Conservation (phyloP, 352 stramenopile genomes). For the Globisporangium barbulae region DNA sequence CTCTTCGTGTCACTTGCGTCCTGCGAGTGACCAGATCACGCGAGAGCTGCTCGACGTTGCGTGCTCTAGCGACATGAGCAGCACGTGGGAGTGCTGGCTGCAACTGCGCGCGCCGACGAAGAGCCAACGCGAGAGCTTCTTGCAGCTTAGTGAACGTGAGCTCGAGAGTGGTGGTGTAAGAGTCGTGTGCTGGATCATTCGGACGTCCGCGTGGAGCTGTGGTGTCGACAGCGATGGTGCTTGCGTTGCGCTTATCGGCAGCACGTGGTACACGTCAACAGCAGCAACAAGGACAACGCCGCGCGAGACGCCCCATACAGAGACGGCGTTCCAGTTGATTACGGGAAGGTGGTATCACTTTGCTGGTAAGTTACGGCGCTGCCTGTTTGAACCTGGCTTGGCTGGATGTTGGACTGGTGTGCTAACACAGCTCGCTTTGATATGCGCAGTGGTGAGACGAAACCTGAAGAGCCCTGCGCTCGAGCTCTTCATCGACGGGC, state of each 20-base stretch:
- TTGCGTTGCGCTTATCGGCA: slow-evolving; percentile 8
- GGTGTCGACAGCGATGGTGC: slow-evolving; percentile 16
- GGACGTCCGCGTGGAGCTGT: slow-evolving; percentile 25
- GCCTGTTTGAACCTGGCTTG: background rate
- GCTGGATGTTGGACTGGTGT: background rate
- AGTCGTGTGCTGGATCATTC: slow-evolving; percentile 26
- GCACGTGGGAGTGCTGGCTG: slow-evolving; percentile 36
- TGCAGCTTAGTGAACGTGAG: background rate
- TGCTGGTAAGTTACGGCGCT: slow-evolving; percentile 9
- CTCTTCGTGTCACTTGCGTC: slow-evolving; percentile 6
- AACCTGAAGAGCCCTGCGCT: background rate
- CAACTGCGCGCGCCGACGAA: slow-evolving; percentile 22
- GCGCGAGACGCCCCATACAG: background rate
- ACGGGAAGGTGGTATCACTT: slow-evolving; percentile 16
- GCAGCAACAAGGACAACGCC: background rate
- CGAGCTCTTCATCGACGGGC: slow-evolving; percentile 9
- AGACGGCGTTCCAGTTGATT: background rate
- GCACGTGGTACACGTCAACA: background rate
- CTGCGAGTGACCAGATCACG: background rate
- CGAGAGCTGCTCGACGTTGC: slow-evolving; percentile 7
- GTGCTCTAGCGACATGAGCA: background rate
- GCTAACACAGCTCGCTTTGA: background rate
- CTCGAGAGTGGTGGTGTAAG: background rate
- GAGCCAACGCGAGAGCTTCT: background rate
- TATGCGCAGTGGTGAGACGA: background rate